These are phyloP conservation scores for Xerocomus amazonicus DNA, from an alignment of 1,284 basidiomycete genomes.

Conservation along the genomic window DNA sequence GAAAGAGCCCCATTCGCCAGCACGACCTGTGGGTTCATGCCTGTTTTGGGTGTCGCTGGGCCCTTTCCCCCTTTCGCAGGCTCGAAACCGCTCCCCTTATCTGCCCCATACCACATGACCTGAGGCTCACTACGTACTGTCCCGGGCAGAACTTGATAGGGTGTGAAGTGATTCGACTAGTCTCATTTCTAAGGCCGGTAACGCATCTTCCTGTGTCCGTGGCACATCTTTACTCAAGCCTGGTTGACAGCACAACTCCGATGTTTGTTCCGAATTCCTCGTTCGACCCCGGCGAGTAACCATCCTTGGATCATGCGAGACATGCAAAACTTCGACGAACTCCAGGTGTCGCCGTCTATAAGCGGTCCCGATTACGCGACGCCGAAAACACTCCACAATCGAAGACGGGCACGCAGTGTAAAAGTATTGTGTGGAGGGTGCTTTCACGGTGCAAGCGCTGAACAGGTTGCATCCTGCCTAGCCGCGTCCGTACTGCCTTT, in stretches of 20 bases:
- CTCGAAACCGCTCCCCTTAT: too few species aligned
- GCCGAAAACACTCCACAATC: conserved; percentile 26
- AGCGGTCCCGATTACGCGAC: conserved; percentile 7
- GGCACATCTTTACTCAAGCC: not conserved
- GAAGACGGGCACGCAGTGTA: conserved; percentile 29
- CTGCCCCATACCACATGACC: too few species aligned
- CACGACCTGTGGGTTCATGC: too few species aligned
- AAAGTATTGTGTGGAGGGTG: conserved; percentile 22
- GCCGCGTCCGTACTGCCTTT: conserved; percentile 10
- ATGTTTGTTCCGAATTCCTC: not conserved
- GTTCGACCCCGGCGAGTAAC: conserved; percentile 20
- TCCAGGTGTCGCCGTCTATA: conserved; percentile 24
- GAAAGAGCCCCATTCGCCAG: too few species aligned
- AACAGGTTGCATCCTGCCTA: conserved; percentile 16
- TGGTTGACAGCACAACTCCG: not conserved
- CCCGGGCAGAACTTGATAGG: conserved; percentile 47
- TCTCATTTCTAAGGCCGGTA: too few species aligned
- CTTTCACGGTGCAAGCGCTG: conserved; percentile 9
- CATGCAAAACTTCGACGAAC: conserved; percentile 40
- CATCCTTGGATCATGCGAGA: conserved; percentile 45
- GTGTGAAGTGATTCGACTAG: too few species aligned
- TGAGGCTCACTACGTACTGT: conserved; percentile 32
- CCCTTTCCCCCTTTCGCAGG: too few species aligned
- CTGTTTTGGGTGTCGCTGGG: too few species aligned
- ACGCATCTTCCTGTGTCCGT: too few species aligned